Evolutionary conservation across 2,329 filamentous ascomycete genomes (phyloP), one percentile per base, ranked within the genome.

Genomic region (Sporothrix humicola): DNA sequence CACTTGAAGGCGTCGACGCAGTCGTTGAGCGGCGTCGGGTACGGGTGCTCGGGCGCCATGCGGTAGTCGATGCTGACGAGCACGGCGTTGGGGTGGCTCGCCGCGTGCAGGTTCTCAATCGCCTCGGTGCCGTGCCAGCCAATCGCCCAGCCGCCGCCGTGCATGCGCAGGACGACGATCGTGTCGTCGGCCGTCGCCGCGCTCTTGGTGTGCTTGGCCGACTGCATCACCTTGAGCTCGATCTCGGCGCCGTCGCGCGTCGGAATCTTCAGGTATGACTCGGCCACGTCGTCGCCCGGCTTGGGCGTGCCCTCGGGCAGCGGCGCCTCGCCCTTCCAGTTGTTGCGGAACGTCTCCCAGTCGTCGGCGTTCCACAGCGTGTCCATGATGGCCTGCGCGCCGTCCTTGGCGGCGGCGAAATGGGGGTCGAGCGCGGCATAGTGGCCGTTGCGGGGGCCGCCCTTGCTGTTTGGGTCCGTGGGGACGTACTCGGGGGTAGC

Each of bases 21-120:
- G 77, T 88, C 86, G 72, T 87, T 83, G 5, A 87, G 73, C 0
- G 84, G 84, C 69, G 82, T 83, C 0, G 86, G 86, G 70, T 85
- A 87, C 0, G 84, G 84, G 73, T 83, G 84, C 75, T 87, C 85
- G 3, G 86, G 86, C 0, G 86, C 86, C 76, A 81, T 77, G 50
- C 82, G 78, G 69, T 83, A 83, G 61, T 81, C 80, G 5, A 83
- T 79, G 59, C 81, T 82, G 37, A 82, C 79, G 4, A 83, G 80
- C 1, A 83, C 80, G 0, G 81, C 80, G 31, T 81, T 78, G 26
- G 78, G 79, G 69, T 77, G 76, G 12, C 76, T 79, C 0, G 80
- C 81, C 15, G 81, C 78, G 48, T 82, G 77, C 56, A 81, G 72
- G 68, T 81, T 82, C 78, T 83, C 82, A 1, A 77, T 76, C 46